Base-by-base conservation (phyloP, 2,329 filamentous ascomycete genomes). In the Fusarium sterilihyphosum region DNA sequence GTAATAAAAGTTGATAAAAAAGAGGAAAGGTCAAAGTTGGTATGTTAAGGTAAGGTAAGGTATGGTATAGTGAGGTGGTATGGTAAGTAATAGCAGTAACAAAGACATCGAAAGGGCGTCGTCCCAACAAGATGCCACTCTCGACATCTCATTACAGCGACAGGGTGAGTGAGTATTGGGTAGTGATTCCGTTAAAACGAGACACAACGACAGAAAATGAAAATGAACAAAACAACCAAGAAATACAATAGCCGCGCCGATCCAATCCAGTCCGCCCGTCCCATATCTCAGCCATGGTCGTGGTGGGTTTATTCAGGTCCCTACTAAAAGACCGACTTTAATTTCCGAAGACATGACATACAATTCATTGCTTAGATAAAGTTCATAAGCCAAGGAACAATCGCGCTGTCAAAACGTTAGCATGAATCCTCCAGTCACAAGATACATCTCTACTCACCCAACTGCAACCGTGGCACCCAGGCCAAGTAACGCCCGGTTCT, bases 381-480 rank as follows among this genome's bases (percentile, higher is more conserved):
- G 78, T 86, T 86, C 81, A 86, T 86, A 70, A 88, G 83, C 81
- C 86, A 88, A 41, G 87, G 86, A 65, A 87, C 85, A 60, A 88
- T 79, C 38, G 86, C 87, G 67, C 84, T 86, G 65, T 46, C 5
- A 37, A 29, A 26, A 26, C 17, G 73, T 78, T 77, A 81, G 74
- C 57, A 56, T 13, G 40, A 3, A 13, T 43, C 13, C 31, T 20
- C 18, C 43, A 35, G 14, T 22, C 10, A 18, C 8, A 8, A 16
- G 16, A 53, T 13, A 22, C 3, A 22, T 43, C 17, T 65, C 14
- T 31, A 92, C 95, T 86, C 90, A 98, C 96, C 95, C 95, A 82
- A 98, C 89, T 65, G 94, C 94, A 81, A 98, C 88, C 53, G 94
- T 96, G 66, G 94, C 94, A 72, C 92, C 94, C 61, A 98, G 90